Conservation (phyloP, 768 basidiomycete species). For the Suillus occidentalis region DNA sequence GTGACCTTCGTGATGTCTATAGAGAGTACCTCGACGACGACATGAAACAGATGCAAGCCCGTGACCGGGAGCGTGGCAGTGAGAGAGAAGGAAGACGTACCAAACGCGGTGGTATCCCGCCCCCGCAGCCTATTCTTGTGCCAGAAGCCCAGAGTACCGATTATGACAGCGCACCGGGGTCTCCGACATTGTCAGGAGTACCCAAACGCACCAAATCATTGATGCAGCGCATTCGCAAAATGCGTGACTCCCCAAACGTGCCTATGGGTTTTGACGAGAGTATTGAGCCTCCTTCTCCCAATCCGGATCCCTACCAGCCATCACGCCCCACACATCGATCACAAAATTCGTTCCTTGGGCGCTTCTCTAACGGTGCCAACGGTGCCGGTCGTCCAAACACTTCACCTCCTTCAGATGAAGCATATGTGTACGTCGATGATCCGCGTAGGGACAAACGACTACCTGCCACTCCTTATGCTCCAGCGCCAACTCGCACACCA, state of each 20-base stretch:
- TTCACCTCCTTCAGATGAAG: constrained; percentile 43
- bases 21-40: constrained; percentile 45
- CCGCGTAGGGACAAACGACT: constrained; percentile 54
- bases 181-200: constrained; percentile 38
- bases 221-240: constrained; percentile 86
- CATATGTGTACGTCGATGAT: constrained; percentile 66
- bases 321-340: constrained; percentile 65
- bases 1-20: constrained; percentile 49
- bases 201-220: constrained; percentile 79
- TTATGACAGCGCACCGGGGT: constrained; percentile 38
- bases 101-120: constrained; percentile 63
- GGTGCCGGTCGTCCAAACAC: constrained; percentile 37
- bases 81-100: constrained; percentile 32
- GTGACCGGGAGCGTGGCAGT: constrained; percentile 37
- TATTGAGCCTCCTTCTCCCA: constrained; percentile 46
- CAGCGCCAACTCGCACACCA: constrained; percentile 22
- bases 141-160: constrained; percentile 47
- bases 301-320: constrained; percentile 31
- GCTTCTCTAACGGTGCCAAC: constrained; percentile 46
- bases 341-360: constrained; percentile 77
- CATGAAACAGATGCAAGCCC: constrained; percentile 22
- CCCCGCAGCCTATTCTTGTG: constrained; percentile 81
- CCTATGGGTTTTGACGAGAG: constrained; percentile 54
- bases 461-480: constrained; percentile 41
- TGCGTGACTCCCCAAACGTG: constrained; percentile 84